These are phyloP conservation scores for Dothiorella sarmentorum DNA, from an alignment of 2,329 filamentous ascomycete genomes.

Conservation along the genomic window DNA sequence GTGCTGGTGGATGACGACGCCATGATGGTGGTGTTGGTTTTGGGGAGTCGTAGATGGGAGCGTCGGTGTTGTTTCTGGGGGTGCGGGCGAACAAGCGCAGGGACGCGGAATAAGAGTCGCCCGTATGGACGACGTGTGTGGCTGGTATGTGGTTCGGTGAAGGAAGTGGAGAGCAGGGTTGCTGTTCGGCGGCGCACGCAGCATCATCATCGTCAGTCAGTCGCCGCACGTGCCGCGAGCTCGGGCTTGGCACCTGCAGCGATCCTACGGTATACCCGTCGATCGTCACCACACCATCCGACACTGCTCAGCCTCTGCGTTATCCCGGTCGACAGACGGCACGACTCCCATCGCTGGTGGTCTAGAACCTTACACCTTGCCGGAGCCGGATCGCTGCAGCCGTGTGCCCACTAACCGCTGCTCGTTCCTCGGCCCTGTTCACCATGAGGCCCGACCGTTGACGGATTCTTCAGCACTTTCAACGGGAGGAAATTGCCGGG, in stretches of 20 bases:
- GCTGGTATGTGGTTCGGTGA: background rate
- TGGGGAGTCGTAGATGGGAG: background rate
- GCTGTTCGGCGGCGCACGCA: no score
- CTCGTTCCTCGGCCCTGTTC: background rate
- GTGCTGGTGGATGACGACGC: conserved; percentile 38
- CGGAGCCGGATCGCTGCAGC: background rate
- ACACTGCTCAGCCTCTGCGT: no score
- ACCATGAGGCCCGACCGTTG: background rate
- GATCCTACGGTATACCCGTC: no score
- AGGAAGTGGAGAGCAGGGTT: background rate
- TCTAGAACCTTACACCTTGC: background rate
- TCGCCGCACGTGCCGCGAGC: background rate
- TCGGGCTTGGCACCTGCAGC: background rate
- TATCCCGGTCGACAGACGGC: background rate
- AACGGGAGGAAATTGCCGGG: no score
- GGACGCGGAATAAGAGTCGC: background rate
- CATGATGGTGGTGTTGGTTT: conserved; percentile 30
- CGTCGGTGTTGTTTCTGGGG: background rate
- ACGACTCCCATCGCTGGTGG: background rate
- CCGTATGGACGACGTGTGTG: background rate
- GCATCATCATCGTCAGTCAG: background rate
- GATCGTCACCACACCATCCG: no score
- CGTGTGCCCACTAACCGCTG: background rate
- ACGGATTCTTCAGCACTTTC: background rate
- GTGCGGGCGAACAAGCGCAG: background rate